Base-by-base conservation (phyloP, 306 rosid genomes). In the Elaeagnus macrophylla region DNA sequence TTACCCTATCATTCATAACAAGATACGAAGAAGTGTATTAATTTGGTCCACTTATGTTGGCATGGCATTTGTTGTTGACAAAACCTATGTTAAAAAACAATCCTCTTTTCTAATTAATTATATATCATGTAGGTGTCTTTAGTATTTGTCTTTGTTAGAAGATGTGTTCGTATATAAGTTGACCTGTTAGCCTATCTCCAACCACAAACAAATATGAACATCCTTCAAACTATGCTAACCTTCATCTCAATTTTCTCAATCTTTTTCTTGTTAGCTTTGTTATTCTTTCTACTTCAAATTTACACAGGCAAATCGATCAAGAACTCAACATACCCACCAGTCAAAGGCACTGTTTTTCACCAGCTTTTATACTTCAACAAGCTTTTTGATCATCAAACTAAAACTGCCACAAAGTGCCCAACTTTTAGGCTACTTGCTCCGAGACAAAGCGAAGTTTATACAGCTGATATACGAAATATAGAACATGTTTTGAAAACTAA, bases 251-350 rank as follows among this genome's bases (percentile, higher is more conserved):
- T 73, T 18, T 51, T 65, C 48, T 10, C 68, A 10, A 57, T 74
- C 18, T 15, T 40, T 43, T 25, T 74, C 55, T 36, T 75, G 15
- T 36, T 83, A 0, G 6, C 16, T 60, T 44, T 83, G 13, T 55
- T 62, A 20, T 39, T 73, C 48, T 53, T 81, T 51, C 53, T 67
- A n/a, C 40, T 77, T 11, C 56, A 42, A 39, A 64, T 66, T 40
- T 59, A 54, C 66, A 39, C 37, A 7, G 85, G 90, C 54, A 84
- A 84, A 44, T 82, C 90, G 67, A 67, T 80, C 40, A 60, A 62
- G 4, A 60, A 74, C 76, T 59, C 69, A 16, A 51, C 64, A 5
- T 84, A 79, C 54, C 69, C 96, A 3, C 96, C 90, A 1, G 79
- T 75, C 12, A 48, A 70, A 54, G 96, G 94, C 64, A 81, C 88